Evolutionary conservation across 768 basidiomycete species (phyloP).

Genomic region (Naematelia encephala): DNA sequence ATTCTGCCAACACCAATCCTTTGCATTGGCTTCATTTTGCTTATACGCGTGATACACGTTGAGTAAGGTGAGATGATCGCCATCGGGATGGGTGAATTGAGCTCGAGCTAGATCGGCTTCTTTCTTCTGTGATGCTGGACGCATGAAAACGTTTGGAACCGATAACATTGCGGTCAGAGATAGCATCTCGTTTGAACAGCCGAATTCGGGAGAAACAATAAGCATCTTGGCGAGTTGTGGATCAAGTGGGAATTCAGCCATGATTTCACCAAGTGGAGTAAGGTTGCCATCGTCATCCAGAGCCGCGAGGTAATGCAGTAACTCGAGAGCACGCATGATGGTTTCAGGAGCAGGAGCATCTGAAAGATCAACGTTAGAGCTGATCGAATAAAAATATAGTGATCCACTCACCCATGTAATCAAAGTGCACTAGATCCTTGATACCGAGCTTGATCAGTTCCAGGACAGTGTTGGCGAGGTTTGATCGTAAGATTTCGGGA

Average conservation of each 20-base stretch:
- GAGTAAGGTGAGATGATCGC: constrained; percentile 91
- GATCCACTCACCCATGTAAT: constrained; percentile 61
- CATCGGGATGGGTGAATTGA: constrained; percentile 79
- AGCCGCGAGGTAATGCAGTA: constrained; percentile 86
- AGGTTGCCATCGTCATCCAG: constrained; percentile 91
- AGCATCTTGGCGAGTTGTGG: constrained; percentile 96
- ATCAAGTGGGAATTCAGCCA: constrained; percentile 99
- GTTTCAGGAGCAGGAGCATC: constrained; percentile 95
- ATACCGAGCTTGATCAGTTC: constrained; percentile 93
- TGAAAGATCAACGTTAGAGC: constrained; percentile 14
- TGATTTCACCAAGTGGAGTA: constrained; percentile 77
- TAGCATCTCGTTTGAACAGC: constrained; percentile 91
- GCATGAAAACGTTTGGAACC: constrained; percentile 93
- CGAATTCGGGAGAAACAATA: constrained; percentile 89
- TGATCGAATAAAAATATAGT: neutral
- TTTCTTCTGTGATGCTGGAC: constrained; percentile 79
- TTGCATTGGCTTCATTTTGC: constrained; percentile 65
- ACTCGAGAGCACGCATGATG: constrained; percentile 90
- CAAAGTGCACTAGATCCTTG: constrained; percentile 83
- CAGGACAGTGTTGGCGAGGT: constrained; percentile 86
- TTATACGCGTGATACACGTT: constrained; percentile 94
- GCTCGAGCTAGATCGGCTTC: constrained; percentile 93
- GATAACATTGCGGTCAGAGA: constrained; percentile 96
- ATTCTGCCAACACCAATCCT: constrained; percentile 86
- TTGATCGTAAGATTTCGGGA: constrained; percentile 91